Conservation (phyloP, 2,329 filamentous ascomycete species). For the Diaporthe sp. region DNA sequence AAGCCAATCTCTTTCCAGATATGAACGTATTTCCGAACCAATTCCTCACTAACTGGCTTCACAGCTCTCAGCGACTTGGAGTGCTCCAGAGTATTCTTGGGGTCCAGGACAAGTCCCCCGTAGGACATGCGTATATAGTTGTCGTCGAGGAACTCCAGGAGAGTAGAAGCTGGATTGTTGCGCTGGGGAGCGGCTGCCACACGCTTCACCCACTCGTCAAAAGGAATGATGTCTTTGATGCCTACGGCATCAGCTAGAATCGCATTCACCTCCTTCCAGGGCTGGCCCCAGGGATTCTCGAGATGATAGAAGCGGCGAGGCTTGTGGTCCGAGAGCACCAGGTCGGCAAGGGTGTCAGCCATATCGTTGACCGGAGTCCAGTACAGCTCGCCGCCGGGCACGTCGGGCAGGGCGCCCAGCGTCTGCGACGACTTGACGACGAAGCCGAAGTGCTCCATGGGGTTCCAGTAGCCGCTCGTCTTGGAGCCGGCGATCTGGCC, state of each 20-base stretch:
- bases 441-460: conserved; percentile 63
- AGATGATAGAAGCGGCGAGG: conserved; percentile 33
- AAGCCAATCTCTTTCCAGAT: not conserved
- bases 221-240: not conserved
- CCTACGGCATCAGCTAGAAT: not conserved
- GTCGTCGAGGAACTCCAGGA: not conserved
- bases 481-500: conserved; percentile 68
- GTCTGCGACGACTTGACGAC: conserved; percentile 64
- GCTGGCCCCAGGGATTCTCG: conserved; percentile 27
- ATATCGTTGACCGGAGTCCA: conserved; percentile 63
- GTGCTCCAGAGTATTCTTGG: not conserved
- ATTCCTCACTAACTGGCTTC: not conserved
- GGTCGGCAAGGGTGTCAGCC: conserved; percentile 47
- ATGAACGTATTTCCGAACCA: not conserved
- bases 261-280: conserved; percentile 5
- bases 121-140: conserved; percentile 8
- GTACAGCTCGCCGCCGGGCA: conserved; percentile 53
- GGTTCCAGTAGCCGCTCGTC: conserved; percentile 68
- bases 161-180: not conserved
- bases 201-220: not conserved
- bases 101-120: not conserved
- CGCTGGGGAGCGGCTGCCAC: not conserved
- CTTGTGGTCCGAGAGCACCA: conserved; percentile 37
- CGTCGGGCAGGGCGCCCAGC: conserved; percentile 56
- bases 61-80: not conserved